Evolutionary conservation across 2,329 filamentous ascomycete genomes (phyloP), one percentile per base, ranked within the genome.

Genomic region (Zarea fungicola): DNA sequence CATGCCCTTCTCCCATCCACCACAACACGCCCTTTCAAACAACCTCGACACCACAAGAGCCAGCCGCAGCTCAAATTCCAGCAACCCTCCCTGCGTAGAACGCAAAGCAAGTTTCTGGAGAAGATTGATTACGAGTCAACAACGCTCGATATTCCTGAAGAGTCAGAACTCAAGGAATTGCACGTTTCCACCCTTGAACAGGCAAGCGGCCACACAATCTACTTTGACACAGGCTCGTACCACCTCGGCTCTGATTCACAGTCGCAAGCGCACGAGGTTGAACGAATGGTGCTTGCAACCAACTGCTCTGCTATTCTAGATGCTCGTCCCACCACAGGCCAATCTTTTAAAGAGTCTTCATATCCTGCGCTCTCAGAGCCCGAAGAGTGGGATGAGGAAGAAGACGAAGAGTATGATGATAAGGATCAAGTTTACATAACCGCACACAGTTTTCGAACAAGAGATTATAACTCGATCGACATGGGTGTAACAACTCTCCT

Each of bases 321-420:
- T 23, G 14, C 23, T 21, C 49, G 41, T 23, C 40, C 49, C 16
- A 32, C 28, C 35, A 47, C 49, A 5, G 19, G 42, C 23, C 39
- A 46, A 19, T 42, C 42, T 3, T 47, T 29, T 21, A 46, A 51
- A 29, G 42, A 42, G 25, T 37, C 42, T 39, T 41, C 37, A 42
- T 47, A 51, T 21, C 58, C 60, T 31, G 56, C 60, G 19, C 60
- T 68, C 34, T 69, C 65, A 2, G 68, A 71, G 41, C 58, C 76
- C 0, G 85, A 89, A 57, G 86, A 90, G 62, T 89, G 84, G 84
- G 84, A 88, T 14, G 87, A 90, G 16, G 85, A 87, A 14, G 85
- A 92, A 22, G 86, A 87, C 11, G 88, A 90, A 54, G 74, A 72
- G 34, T 79, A 78, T 54, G 77, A 81, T 37, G 78, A 81, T 57